Evolutionary conservation across 805 yeast species (phyloP).

Genomic region (Ogataea nonfermentans): DNA sequence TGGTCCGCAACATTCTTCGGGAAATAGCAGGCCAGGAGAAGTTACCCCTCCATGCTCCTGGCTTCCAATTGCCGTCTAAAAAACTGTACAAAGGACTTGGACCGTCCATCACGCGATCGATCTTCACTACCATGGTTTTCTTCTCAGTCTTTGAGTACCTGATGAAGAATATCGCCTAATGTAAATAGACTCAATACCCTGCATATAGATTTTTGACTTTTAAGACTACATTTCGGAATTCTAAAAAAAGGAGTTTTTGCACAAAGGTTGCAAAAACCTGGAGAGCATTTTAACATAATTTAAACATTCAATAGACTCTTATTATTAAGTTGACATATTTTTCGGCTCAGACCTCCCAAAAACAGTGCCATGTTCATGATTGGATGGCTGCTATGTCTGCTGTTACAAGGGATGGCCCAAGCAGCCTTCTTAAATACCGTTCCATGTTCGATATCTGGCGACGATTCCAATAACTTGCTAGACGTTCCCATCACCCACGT

Average conservation of each 20-base stretch:
- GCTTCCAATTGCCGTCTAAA: conserved; percentile 40
- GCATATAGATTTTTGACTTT: too few species aligned
- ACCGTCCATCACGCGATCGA: conserved; percentile 68
- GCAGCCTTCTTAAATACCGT: conserved; percentile 19
- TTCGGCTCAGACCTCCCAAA: too few species aligned
- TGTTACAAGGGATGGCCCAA: not conserved
- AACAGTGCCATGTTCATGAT: not conserved
- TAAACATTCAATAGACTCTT: too few species aligned
- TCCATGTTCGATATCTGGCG: conserved; percentile 2
- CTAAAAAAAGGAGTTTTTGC: too few species aligned
- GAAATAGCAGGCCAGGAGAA: conserved; percentile 45
- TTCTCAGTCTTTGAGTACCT: conserved; percentile 69
- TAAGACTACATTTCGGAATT: too few species aligned
- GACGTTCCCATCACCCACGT: conserved; percentile 19
- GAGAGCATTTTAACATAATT: too few species aligned
- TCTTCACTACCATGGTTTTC: conserved; percentile 71
- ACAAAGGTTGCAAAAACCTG: too few species aligned
- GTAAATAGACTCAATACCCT: not conserved
- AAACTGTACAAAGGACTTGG: conserved; percentile 75
- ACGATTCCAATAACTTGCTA: too few species aligned
- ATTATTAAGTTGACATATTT: too few species aligned
- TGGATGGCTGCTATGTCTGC: not conserved
- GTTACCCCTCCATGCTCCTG: conserved; percentile 35
- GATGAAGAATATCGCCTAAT: conserved; percentile 53
- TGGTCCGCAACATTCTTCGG: conserved; percentile 64